These are phyloP conservation scores for Coelastrella sp. DNA, from an alignment of 139 green algal genomes.

Conservation along the genomic window DNA sequence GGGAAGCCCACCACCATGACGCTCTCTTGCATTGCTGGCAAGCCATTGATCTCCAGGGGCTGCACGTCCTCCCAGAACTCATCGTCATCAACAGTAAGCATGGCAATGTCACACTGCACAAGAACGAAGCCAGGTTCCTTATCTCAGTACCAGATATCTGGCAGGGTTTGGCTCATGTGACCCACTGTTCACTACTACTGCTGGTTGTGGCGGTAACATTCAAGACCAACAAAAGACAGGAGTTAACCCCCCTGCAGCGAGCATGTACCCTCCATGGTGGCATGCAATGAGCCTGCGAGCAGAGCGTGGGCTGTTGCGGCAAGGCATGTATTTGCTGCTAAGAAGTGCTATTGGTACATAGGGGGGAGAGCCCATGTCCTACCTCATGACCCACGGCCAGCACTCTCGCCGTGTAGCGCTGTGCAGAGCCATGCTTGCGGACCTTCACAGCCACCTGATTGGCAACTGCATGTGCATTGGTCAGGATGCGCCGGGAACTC, in stretches of 20 bases:
- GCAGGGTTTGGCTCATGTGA: too few relatives aligned
- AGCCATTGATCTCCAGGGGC: constrained; percentile 73
- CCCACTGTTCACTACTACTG: too few relatives aligned
- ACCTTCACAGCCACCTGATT: constrained; percentile 65
- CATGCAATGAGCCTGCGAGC: too few relatives aligned
- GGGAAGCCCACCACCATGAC: constrained; percentile 81
- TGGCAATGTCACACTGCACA: constrained; percentile 95
- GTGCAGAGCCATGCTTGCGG: constrained; percentile 82
- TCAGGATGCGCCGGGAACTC: constrained; percentile 69
- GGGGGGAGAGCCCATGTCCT: not conserved
- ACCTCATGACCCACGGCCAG: constrained; percentile 88
- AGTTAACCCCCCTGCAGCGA: too few relatives aligned
- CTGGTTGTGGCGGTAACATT: too few relatives aligned
- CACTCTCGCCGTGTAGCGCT: constrained; percentile 89
- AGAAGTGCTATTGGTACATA: not conserved
- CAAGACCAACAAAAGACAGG: too few relatives aligned
- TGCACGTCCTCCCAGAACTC: constrained; percentile 86
- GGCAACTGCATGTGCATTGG: constrained; percentile 75
- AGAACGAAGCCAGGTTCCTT: not conserved
- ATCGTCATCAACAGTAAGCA: constrained; percentile 93
- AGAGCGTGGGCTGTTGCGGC: too few relatives aligned
- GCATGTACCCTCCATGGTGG: too few relatives aligned
- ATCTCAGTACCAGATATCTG: too few relatives aligned
- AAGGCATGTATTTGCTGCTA: too few relatives aligned
- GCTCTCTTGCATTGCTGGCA: constrained; percentile 74